Evolutionary conservation across 306 rosid species (phyloP).

Genomic region (Cucumis melo): DNA sequence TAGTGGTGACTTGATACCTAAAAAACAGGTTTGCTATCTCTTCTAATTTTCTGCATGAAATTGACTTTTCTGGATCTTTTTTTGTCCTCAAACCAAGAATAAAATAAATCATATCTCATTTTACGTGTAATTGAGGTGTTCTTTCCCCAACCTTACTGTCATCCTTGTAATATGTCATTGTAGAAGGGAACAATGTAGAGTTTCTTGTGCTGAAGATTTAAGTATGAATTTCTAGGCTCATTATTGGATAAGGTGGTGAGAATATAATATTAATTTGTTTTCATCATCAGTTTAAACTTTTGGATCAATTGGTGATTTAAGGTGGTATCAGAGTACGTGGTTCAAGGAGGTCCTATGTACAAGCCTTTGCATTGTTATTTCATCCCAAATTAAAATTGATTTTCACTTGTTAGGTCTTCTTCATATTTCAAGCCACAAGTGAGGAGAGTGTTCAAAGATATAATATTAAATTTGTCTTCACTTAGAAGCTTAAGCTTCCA

Average conservation of each 20-base stretch:
- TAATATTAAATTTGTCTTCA: no score
- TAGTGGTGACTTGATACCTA: conserved; percentile 16
- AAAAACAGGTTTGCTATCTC: conserved; percentile 34
- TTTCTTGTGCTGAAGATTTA: neutral
- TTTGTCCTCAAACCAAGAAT: neutral
- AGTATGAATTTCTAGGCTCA: neutral
- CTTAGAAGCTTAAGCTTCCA: no score
- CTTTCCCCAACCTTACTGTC: neutral
- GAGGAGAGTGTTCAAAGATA: no score
- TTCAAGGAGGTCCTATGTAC: no score
- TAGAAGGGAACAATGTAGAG: neutral
- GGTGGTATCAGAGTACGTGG: no score
- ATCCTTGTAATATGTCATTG: neutral
- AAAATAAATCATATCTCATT: neutral
- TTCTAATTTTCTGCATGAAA: neutral
- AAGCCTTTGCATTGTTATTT: no score
- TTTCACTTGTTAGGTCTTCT: no score
- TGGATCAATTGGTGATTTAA: no score
- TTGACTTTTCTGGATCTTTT: neutral
- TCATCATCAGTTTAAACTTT: no score
- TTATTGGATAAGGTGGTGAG: neutral
- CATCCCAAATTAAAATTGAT: no score
- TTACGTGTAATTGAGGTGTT: neutral
- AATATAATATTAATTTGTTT: no score
- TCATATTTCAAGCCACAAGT: no score